Percentiles rank a stretch among this genome's conserved stretches.
Evolutionary conservation across 306 rosid species (phyloP).

Genomic region (Acacia acuminata): DNA sequence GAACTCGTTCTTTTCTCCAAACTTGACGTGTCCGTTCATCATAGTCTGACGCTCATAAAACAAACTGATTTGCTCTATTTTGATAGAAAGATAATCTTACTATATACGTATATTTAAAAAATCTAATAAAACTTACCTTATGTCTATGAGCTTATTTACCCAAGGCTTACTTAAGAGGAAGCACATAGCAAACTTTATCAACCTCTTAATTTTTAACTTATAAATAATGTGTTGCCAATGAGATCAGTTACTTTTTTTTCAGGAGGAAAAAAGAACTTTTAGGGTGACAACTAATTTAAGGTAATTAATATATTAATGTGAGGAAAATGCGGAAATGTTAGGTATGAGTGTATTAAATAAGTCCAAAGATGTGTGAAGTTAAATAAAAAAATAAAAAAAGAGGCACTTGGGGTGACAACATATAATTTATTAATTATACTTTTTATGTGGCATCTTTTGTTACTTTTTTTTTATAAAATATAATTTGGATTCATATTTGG

Average conservation of each 20-base stretch:
- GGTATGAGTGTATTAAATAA: not conserved
- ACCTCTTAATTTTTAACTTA: not conserved
- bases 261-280: not conserved
- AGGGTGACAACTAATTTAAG: not conserved
- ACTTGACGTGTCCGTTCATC: no score
- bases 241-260: not conserved
- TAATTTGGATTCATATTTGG: not conserved
- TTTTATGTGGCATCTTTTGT: not conserved
- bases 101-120: no score
- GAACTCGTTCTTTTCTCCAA: no score
- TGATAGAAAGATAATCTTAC: no score
- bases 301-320: not conserved
- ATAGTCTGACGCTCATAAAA: no score
- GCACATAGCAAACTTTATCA: no score
- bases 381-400: no score
- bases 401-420: not conserved
- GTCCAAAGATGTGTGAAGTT: not conserved
- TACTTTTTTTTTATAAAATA: not conserved
- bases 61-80: no score
- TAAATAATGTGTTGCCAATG: not conserved
- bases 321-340: not conserved
- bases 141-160: no score
- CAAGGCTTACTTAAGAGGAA: no score
- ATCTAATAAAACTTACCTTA: no score
- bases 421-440: not conserved